These are phyloP conservation scores for Apiotrichum montevideense DNA, from an alignment of 1,284 basidiomycete species.

Conservation along the genomic window DNA sequence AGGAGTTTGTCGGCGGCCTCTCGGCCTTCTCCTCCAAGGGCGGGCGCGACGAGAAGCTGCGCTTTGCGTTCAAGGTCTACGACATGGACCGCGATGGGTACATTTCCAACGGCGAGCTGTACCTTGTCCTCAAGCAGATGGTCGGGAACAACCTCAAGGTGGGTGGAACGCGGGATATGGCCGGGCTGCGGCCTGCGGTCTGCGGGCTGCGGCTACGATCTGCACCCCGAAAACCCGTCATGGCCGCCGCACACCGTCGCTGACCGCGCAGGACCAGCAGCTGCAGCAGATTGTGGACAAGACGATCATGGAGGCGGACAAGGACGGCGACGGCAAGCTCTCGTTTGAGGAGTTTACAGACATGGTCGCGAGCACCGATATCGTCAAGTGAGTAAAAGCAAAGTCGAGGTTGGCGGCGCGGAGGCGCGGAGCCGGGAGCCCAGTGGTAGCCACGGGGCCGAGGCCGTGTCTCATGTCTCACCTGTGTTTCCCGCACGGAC, in stretches of 20 bases:
- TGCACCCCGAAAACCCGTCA: too few relatives aligned
- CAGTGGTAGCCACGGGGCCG: too few relatives aligned
- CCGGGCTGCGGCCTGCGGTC: too few relatives aligned
- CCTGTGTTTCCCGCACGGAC: too few relatives aligned
- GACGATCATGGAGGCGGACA: conserved; percentile 99
- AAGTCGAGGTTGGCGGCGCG: conserved; percentile 2
- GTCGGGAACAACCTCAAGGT: conserved; percentile 98
- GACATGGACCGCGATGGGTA: conserved; percentile 96
- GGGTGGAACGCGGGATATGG: conserved; percentile 11
- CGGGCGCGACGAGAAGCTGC: conserved; percentile 90
- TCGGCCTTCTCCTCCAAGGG: conserved; percentile 96
- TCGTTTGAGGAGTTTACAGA: conserved; percentile 93
- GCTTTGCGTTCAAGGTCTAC: conserved; percentile 96
- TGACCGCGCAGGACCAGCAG: conserved; percentile 72
- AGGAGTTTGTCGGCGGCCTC: conserved; percentile 95
- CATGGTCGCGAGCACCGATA: conserved; percentile 90
- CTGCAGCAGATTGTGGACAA: conserved; percentile 99
- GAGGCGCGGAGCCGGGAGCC: background rate
- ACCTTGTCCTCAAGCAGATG: conserved; percentile 99
- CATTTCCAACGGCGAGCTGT: conserved; percentile 98
- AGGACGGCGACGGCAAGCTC: conserved; percentile 92
- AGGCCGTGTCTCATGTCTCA: too few relatives aligned
- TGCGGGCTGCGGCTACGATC: too few relatives aligned
- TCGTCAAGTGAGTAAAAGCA: conserved; percentile 34
- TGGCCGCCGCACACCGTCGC: too few relatives aligned